Evolutionary conservation across 176 grass and related monocot species (phyloP).

Genomic region (Olyra latifolia): DNA sequence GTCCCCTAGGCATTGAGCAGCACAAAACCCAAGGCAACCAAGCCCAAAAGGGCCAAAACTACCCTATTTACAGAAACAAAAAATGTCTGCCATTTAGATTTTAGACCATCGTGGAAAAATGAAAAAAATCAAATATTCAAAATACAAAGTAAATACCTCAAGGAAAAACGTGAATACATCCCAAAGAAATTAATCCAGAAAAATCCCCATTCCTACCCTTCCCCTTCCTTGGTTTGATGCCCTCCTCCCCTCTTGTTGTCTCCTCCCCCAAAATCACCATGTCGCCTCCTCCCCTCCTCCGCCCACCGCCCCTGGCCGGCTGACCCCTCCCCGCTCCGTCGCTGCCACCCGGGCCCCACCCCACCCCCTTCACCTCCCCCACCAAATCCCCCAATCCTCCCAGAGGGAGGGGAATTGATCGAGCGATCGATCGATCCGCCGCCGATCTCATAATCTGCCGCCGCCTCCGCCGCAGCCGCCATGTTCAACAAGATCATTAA

Average conservation of each 20-base stretch:
- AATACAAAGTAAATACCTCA: conserved; percentile 17
- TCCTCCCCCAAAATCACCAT: conserved; percentile 32
- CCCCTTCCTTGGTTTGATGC: neutral
- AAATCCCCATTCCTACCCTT: conserved; percentile 16
- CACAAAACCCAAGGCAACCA: too few species aligned
- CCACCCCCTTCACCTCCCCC: conserved; percentile 1
- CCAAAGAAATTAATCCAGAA: neutral
- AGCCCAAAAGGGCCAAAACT: too few species aligned
- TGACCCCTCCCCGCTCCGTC: conserved; percentile 27
- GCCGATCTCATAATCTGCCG: conserved; percentile 28
- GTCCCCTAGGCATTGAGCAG: too few species aligned
- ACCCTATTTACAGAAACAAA: neutral
- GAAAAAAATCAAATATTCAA: neutral
- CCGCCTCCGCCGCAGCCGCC: neutral
- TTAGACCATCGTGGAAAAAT: neutral
- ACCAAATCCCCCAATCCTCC: conserved; percentile 55
- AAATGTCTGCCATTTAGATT: neutral
- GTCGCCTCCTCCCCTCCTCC: conserved; percentile 28
- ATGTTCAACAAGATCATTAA: conserved; percentile 98
- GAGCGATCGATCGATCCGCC: conserved; percentile 26
- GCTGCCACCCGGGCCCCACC: conserved; percentile 5
- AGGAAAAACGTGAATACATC: neutral
- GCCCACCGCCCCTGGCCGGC: conserved; percentile 39
- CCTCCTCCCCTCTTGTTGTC: neutral
- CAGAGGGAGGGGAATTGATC: conserved; percentile 4